Evolutionary conservation across 768 basidiomycete genomes (phyloP).

Genomic region (Mycena rosella): DNA sequence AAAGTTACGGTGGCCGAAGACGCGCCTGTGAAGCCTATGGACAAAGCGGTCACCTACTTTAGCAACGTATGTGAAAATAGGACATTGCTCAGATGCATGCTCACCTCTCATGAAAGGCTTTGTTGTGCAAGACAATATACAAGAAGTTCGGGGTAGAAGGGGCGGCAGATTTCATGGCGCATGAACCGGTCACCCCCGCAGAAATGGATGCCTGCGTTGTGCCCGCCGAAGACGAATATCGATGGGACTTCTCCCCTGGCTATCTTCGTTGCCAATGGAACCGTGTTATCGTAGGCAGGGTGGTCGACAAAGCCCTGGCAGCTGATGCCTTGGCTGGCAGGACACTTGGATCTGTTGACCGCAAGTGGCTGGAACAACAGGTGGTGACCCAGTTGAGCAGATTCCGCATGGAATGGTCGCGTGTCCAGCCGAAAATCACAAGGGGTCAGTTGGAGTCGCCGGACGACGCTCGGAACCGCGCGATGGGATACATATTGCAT

Average conservation of each 20-base stretch:
- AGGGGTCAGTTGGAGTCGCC: background rate
- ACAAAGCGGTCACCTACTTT: too few relatives aligned
- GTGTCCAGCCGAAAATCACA: background rate
- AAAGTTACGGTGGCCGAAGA: too few relatives aligned
- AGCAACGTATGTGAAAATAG: slow-evolving; percentile 12
- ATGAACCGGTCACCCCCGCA: slow-evolving; percentile 5
- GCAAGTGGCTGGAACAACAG: background rate
- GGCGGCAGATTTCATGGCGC: background rate
- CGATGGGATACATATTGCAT: background rate
- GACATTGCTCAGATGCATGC: background rate
- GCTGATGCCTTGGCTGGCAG: background rate
- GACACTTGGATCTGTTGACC: background rate
- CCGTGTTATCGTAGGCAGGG: background rate
- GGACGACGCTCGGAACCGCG: background rate
- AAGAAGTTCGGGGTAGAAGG: background rate
- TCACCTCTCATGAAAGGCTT: background rate
- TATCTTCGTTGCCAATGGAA: slow-evolving; percentile 5
- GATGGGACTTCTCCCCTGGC: slow-evolving; percentile 14
- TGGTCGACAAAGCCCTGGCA: background rate
- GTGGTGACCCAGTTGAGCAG: background rate
- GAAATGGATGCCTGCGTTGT: background rate
- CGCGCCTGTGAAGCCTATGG: too few relatives aligned
- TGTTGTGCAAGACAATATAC: slow-evolving; percentile 1
- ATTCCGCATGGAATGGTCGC: background rate
- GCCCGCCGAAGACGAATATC: slow-evolving; percentile 11